Evolutionary conservation across 179 eudicot species (phyloP), one percentile per base, ranked within the genome.

Genomic region (Silene noctiflora): DNA sequence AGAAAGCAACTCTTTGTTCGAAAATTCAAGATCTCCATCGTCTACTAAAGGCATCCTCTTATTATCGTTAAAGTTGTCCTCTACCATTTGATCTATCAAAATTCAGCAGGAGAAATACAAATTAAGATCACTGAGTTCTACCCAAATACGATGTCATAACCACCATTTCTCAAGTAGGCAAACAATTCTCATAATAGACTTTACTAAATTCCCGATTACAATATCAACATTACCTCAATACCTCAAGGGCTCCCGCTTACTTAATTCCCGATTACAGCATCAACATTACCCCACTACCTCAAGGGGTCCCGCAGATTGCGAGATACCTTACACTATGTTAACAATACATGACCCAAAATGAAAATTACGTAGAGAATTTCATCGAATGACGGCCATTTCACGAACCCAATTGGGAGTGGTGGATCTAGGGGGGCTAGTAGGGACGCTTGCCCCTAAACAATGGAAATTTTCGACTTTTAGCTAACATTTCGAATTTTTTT

Each of bases 1-100:
- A 22, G 88, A 72, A 22, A 91, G 81, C 75, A 93, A 73, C 64
- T 93, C 92, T 19, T 95, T 90, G 81, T 86, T 90, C 0, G 98
- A 87, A 81, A 93, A 91, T 51, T 91, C 96, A 62, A 94, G 85
- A 84, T 96, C 99, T 51, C 94, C 93, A 72, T 91, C 91, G 17
- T 88, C 96, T 94, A 94, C 86, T 42, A 75, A 61, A 31, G 77
- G 80, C 69, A 61, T 20, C 68, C 65, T 72, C 29, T 66, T 79
- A 39, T 67, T 72, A 48, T 72, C 67, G 73, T 73, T 72, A 60
- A 69, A 60, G n/a, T 76, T 44, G 64, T 67, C 58, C 21, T 62
- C 81, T 27, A 74, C 81, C 81, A 83, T 80, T 8, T 77, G 66
- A 66, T 0, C 69, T 24, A 78, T 27, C 69, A 67, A 68, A 73